A percentile compares a stretch with the other conserved stretches of the same genome.
Conservation (phyloP, 192 early-diverging fungal species). For the Coemansia nantahalensis region DNA sequence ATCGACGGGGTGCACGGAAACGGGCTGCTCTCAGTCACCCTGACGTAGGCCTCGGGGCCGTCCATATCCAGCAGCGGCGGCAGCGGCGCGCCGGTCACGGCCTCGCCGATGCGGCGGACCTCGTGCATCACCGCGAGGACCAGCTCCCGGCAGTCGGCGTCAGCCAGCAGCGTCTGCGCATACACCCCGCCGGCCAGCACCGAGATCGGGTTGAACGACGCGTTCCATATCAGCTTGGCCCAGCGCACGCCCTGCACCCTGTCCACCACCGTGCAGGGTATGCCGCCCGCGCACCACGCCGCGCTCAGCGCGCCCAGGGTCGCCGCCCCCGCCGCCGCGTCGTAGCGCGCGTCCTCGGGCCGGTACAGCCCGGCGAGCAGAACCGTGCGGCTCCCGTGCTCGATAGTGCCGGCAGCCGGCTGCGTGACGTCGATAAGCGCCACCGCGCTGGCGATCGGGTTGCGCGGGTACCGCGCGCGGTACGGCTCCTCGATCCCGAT, state of each 20-base stretch:
- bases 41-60: conserved; percentile 36
- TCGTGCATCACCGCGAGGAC: conserved; percentile 55
- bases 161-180: conserved; percentile 55
- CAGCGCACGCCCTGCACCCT: conserved; percentile 65
- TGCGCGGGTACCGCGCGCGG: conserved; percentile 57
- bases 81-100: conserved; percentile 37
- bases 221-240: conserved; percentile 77
- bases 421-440: conserved; percentile 67
- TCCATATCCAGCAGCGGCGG: conserved; percentile 15
- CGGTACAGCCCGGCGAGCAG: conserved; percentile 41
- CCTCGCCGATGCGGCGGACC: conserved; percentile 56
- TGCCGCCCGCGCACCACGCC: conserved; percentile 44
- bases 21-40: conserved; percentile 13
- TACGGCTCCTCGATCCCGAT: conserved; percentile 65
- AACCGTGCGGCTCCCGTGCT: conserved; percentile 45
- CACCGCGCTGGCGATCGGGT: conserved; percentile 59
- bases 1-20: conserved; percentile 55
- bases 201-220: conserved; percentile 66
- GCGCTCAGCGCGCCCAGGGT: conserved; percentile 36
- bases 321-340: conserved; percentile 17
- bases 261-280: conserved; percentile 37
- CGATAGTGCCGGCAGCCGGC: conserved; percentile 52
- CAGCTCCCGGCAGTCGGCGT: conserved; percentile 46
- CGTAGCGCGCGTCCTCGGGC: conserved; percentile 12
- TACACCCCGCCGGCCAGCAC: conserved; percentile 58